Evolutionary conservation across 257 asterid species (phyloP).

Genomic region (Solanum sejunctum): DNA sequence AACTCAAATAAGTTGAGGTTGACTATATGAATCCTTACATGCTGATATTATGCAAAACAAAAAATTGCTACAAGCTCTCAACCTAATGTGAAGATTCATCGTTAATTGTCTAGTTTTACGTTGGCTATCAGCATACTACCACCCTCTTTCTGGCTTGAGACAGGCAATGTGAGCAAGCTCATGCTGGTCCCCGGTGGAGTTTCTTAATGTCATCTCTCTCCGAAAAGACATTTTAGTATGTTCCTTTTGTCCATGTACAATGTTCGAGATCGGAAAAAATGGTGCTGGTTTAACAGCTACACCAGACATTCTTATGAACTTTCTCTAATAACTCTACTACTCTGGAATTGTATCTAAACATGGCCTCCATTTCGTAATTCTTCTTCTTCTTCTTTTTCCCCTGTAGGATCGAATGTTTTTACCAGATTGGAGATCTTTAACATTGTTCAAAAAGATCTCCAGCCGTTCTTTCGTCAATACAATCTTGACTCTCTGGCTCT

Average conservation of each 20-base stretch:
- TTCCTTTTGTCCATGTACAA: neutral
- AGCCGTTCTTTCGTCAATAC: constrained; percentile 40
- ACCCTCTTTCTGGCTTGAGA: neutral
- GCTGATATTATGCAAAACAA: neutral
- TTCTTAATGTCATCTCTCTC: neutral
- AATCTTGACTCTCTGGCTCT: constrained; percentile 34
- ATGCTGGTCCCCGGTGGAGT: neutral
- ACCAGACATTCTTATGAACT: neutral
- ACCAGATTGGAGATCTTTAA: constrained; percentile 19
- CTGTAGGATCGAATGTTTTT: constrained; percentile 1
- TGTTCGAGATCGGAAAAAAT: constrained; percentile 1
- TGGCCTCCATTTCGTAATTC: constrained; percentile 34
- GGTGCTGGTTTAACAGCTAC: neutral
- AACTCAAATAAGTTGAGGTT: neutral
- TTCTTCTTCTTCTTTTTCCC: neutral
- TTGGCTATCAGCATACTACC: neutral
- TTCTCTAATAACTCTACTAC: neutral
- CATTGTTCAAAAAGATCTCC: constrained; percentile 22
- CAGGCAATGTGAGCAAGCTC: neutral
- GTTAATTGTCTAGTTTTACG: neutral
- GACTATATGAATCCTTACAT: neutral
- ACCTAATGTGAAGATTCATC: neutral
- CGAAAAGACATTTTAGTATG: neutral
- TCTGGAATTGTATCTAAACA: constrained; percentile 44
- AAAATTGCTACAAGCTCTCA: neutral